A percentile compares a stretch with the other conserved stretches of the same genome.
Evolutionary conservation across 352 stramenopile species (phyloP).

Genomic region (Phytophthora tentaculata): DNA sequence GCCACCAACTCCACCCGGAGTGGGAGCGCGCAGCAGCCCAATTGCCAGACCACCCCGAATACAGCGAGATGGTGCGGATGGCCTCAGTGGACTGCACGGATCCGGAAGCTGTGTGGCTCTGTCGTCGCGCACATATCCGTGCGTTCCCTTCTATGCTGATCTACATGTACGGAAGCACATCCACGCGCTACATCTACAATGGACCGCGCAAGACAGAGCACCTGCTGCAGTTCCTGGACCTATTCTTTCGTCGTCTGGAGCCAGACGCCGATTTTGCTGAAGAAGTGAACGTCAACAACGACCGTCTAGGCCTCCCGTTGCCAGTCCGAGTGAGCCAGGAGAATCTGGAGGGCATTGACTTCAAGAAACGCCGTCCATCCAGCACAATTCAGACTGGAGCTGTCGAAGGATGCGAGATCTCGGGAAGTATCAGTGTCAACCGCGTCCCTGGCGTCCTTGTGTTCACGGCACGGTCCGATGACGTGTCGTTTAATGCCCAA

Average conservation of each 20-base stretch:
- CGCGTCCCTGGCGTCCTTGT: conserved; percentile 76
- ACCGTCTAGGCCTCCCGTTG: conserved; percentile 48
- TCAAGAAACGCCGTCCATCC: conserved; percentile 54
- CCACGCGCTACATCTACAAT: conserved; percentile 85
- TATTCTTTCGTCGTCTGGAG: conserved; percentile 84
- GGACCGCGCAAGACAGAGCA: conserved; percentile 76
- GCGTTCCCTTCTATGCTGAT: conserved; percentile 89
- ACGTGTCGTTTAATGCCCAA: conserved; percentile 72
- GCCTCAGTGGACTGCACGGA: conserved; percentile 84
- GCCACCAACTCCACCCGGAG: conserved; percentile 74
- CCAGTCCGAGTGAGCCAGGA: conserved; percentile 66
- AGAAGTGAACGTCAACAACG: conserved; percentile 69
- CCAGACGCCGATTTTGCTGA: conserved; percentile 83
- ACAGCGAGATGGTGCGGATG: conserved; percentile 80
- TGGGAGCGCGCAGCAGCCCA: conserved; percentile 80
- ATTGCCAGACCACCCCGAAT: conserved; percentile 77
- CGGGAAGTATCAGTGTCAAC: conserved; percentile 79
- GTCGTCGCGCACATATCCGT: conserved; percentile 72
- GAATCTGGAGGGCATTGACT: conserved; percentile 54
- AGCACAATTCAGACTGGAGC: conserved; percentile 37
- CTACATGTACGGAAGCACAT: conserved; percentile 85
- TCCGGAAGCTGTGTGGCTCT: conserved; percentile 64
- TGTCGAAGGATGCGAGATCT: conserved; percentile 81
- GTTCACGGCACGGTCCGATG: conserved; percentile 68
- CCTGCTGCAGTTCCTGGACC: conserved; percentile 80